Conservation (phyloP, 331 rosid species). For the Stylosanthes scabra region DNA sequence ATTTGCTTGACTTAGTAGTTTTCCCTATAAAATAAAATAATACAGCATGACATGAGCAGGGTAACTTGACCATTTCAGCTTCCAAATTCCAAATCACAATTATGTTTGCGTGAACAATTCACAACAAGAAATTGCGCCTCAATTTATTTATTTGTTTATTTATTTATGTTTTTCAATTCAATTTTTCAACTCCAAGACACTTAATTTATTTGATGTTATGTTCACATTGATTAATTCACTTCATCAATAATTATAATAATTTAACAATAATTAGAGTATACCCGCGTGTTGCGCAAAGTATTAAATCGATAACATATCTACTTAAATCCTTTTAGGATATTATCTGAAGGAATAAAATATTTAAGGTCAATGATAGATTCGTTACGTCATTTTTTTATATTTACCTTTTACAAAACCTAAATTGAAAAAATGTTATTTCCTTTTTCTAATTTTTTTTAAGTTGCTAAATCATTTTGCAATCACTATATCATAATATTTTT, state of each 20-base stretch:
- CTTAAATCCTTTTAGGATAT: too few species aligned
- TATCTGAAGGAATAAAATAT: too few species aligned
- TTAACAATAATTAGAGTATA: too few species aligned
- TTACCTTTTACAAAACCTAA: too few species aligned
- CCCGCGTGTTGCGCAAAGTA: too few species aligned
- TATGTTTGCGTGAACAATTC: neutral
- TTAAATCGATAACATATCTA: too few species aligned
- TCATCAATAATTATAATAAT: neutral
- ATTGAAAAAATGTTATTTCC: too few species aligned
- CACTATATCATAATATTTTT: too few species aligned
- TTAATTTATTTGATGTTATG: neutral
- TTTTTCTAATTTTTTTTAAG: too few species aligned
- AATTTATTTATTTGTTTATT: conserved; percentile 5
- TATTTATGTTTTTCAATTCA: neutral
- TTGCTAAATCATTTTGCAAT: too few species aligned
- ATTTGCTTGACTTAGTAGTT: conserved; percentile 16
- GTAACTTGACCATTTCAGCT: conserved; percentile 29
- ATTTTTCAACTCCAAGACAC: neutral
- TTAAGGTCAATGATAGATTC: too few species aligned
- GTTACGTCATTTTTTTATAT: too few species aligned
- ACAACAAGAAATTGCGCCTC: neutral
- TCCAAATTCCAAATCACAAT: neutral
- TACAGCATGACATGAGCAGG: neutral
- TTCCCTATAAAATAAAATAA: neutral
- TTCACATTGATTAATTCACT: neutral